Conservation (phyloP, 83 land plant species). For the Picea abies region DNA sequence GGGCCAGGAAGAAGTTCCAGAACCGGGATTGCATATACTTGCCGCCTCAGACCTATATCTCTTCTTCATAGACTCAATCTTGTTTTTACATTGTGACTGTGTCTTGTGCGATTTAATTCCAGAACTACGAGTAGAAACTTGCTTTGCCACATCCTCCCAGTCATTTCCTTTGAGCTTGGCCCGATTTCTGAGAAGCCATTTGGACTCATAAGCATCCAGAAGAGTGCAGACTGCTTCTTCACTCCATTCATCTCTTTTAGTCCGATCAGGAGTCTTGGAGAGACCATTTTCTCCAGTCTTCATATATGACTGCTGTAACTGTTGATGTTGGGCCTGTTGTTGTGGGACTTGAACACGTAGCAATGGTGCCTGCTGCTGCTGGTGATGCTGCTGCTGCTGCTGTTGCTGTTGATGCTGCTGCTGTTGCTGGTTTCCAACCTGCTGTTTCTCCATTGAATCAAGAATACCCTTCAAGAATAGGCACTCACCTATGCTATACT, state of each 20-base stretch:
- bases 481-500: not conserved
- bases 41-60: conserved; percentile 46
- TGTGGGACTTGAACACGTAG: conserved; percentile 1
- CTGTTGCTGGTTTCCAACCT: conserved; percentile 3
- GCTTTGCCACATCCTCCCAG: conserved; percentile 53
- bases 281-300: conserved; percentile 15
- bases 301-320: not conserved
- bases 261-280: conserved; percentile 25
- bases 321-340: conserved; percentile 12
- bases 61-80: conserved; percentile 64
- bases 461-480: not conserved
- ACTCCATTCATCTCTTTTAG: conserved; percentile 48
- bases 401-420: not conserved
- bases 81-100: conserved; percentile 59
- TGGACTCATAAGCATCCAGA: conserved; percentile 54
- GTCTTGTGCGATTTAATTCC: conserved; percentile 41
- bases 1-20: conserved; percentile 47
- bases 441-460: conserved; percentile 17
- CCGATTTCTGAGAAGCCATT: conserved; percentile 50
- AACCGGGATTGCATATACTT: conserved; percentile 20
- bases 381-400: not conserved
- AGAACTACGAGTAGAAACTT: conserved; percentile 32
- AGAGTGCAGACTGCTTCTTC: conserved; percentile 36
- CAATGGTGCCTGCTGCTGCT: not conserved
- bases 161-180: conserved; percentile 54